Base-by-base conservation (phyloP, 495 filamentous ascomycete species). In the Penicillium crystallinum region DNA sequence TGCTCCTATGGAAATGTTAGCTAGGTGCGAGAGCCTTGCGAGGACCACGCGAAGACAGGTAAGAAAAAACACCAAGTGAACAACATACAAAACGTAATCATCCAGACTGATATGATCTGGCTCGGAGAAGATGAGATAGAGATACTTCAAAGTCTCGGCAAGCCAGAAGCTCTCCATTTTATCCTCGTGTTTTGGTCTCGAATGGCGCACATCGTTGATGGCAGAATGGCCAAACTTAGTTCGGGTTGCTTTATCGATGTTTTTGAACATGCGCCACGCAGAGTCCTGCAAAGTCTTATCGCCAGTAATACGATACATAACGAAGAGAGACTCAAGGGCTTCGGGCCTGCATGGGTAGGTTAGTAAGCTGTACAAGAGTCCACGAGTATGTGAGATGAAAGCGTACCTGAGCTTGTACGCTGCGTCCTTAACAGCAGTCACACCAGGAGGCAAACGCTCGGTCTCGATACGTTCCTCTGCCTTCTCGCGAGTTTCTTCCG, bases 111-210 rank as follows among this genome's bases (percentile, higher is more conserved):
- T 69, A 43, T 83, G 65, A 53, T 80, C 75, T 4, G 86, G 83
- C 49, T 85, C 81, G 18, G 81, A 85, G 67, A 91, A 98, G 52
- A 96, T 77, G 53, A 97, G 65, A 58, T 93, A 97, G 54, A 96
- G 95, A 64, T 97, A 97, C 64, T 97, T 98, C 54, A 95, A 71
- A 15, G 90, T 93, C 69, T 95, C 90, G 6, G 88, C 85, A 47
- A 81, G 64, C 79, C 78, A 81, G 54, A 79, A 81, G 44, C 76
- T 80, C 59, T 81, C 78, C 78, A 81, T 81, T 23, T 74, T 72
- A 46, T 81, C 73, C 25, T 65, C 55, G 29, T 73, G 64, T 15
- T 38, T 45, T 2, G 74, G 58, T 8, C 64, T 44, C 0, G 40
- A 48, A 25, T 66, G 54, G 12, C 70, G 76, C 44, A 89, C 85